Base-by-base conservation (phyloP, 2,329 filamentous ascomycete genomes). In the Didymosphaeria variabile region DNA sequence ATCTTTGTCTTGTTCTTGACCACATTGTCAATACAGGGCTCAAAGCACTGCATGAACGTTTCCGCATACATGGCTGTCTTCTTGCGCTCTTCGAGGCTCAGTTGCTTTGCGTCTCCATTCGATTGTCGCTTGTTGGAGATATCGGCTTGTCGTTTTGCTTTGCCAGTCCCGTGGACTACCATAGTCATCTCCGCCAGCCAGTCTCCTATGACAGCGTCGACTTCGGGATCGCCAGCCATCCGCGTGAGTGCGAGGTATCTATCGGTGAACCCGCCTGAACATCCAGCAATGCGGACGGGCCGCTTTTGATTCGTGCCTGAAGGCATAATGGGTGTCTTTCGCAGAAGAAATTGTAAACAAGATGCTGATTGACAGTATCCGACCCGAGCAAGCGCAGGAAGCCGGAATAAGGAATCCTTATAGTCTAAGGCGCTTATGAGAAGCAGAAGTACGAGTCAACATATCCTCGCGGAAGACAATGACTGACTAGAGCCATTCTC, bases 1-100 rank as follows among this genome's bases (percentile, higher is more conserved):
- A 53, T 31, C 17, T 53, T 53, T 15, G 46, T 49, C 26, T 36
- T 46, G 44, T 59, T 59, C 42, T 55, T 59, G 26, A 55, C 51
- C 21, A 59, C 19, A 12, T 59, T 55, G 9, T 44, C 38, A 23
- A 59, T 55, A 12, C 40, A 52, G 5, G 57, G 57, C n/a, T 59
- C 51, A 21, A 81, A 77, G 21, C 82, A 81, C 66, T 85, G 81
- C 29, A 86, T 73, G 59, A 86, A 85, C 1, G 83, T 82, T 5
- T 71, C 69, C 2, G 70, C 68, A 34, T 70, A 71, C 71, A 73
- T 72, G 40, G 71, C 71, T 55, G 66, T 71, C 54, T 62, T 72
- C 36, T 31, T 53, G 26, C 68, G 67, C 29, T 72, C 70, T 44
- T 72, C 82, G 76, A 83, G 60, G 79, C 77, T 67, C n/a, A 49